Conservation (phyloP, 1,284 basidiomycete genomes). For the Fistulinella cinereoalba region DNA sequence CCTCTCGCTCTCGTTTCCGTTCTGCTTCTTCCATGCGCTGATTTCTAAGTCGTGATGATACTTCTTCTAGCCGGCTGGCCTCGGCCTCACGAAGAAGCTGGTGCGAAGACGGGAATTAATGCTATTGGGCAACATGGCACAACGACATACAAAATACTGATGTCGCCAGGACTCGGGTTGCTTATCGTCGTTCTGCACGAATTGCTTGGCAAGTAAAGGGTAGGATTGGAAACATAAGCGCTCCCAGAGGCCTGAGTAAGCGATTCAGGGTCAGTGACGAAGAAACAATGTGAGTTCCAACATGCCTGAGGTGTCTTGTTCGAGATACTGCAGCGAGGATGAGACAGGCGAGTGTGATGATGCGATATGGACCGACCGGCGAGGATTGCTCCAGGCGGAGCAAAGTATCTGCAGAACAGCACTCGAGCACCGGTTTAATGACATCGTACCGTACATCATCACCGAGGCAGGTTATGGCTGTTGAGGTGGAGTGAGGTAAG, state of each 20-base stretch:
- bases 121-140: background rate
- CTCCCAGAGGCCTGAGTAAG: conserved; percentile 71
- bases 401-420: conserved; percentile 67
- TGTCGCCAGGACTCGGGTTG: conserved; percentile 65
- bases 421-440: conserved; percentile 66
- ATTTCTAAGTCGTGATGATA: conserved; percentile 54
- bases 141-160: conserved; percentile 57
- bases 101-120: conserved; percentile 6
- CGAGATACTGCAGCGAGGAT: conserved; percentile 46
- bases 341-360: conserved; percentile 12
- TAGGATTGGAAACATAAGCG: conserved; percentile 58
- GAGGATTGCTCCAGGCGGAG: conserved; percentile 62
- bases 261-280: conserved; percentile 10
- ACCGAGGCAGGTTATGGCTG: conserved; percentile 58
- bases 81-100: conserved; percentile 57
- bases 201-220: conserved; percentile 47
- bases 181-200: conserved; percentile 27
- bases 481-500: conserved; percentile 7
- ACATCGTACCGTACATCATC: conserved; percentile 59
- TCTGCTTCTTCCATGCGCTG: conserved; percentile 66
- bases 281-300: conserved; percentile 8
- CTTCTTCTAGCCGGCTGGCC: conserved; percentile 57
- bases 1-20: conserved; percentile 67
- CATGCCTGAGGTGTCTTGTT: conserved; percentile 57
- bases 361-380: conserved; percentile 48